Percentiles rank a stretch among this genome's conserved stretches.
Evolutionary conservation across 2,329 filamentous ascomycete species (phyloP).

Genomic region (Hirsutella rhossiliensis): DNA sequence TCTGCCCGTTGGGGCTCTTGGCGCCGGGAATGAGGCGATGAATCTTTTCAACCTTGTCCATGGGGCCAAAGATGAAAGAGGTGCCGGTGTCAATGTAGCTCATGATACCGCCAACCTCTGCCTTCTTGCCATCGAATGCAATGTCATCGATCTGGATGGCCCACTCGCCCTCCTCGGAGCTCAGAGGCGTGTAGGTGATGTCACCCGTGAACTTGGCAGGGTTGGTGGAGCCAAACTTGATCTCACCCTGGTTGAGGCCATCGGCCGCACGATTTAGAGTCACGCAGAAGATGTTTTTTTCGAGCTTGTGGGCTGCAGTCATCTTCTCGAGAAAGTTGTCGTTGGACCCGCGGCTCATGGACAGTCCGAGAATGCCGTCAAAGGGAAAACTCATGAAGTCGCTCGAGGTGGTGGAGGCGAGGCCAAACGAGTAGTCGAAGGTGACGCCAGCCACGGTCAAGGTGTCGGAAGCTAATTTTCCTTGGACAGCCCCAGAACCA

Average conservation of each 20-base stretch:
- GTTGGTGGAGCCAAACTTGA: constrained; percentile 66
- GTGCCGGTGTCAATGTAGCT: constrained; percentile 81
- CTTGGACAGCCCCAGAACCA: constrained; percentile 63
- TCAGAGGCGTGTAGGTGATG: constrained; percentile 48
- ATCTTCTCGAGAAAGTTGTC: constrained; percentile 59
- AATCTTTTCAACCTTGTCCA: constrained; percentile 51
- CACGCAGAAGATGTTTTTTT: constrained; percentile 56
- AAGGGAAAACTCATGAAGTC: constrained; percentile 73
- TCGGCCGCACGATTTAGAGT: constrained; percentile 57
- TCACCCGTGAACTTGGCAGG: constrained; percentile 53
- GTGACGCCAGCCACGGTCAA: constrained; percentile 54
- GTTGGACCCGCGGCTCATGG: constrained; percentile 45
- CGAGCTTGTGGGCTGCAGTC: constrained; percentile 39
- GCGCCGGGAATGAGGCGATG: constrained; percentile 57
- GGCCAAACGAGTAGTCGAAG: constrained; percentile 55
- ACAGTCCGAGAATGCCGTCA: constrained; percentile 76
- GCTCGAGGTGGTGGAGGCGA: constrained; percentile 57
- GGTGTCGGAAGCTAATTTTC: constrained; percentile 53
- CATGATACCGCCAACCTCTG: constrained; percentile 39
- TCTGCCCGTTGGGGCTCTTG: constrained; percentile 41
- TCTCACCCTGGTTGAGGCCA: constrained; percentile 56
- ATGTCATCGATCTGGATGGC: constrained; percentile 57
- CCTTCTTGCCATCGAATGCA: constrained; percentile 45
- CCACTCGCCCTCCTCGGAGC: constrained; percentile 52
- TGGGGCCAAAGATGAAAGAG: constrained; percentile 63